These are phyloP conservation scores for Cercospora canescens DNA, from an alignment of 2,329 filamentous ascomycete species.

Conservation along the genomic window DNA sequence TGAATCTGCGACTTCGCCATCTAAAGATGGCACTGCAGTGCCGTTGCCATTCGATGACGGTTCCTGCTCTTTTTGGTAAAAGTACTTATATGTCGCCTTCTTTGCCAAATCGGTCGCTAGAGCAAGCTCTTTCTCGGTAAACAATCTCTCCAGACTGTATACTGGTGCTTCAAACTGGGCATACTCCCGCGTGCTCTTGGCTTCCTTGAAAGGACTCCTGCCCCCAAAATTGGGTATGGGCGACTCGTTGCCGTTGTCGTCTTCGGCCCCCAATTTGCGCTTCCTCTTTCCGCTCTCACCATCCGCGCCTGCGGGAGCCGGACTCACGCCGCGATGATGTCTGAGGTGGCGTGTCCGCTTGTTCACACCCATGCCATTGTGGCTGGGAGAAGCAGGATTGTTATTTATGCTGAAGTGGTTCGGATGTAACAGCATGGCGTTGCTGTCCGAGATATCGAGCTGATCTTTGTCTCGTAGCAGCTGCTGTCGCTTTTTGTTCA, in stretches of 20 bases:
- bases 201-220: conserved; percentile 53
- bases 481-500: conserved; percentile 58
- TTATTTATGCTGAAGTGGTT: conserved; percentile 65
- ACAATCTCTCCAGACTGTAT: conserved; percentile 64
- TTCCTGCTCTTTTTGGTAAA: conserved; percentile 48
- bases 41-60: conserved; percentile 28
- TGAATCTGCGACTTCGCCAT: conserved; percentile 32
- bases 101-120: conserved; percentile 63
- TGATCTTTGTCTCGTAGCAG: conserved; percentile 67
- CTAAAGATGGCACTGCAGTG: conserved; percentile 32
- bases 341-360: conserved; percentile 64
- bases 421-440: conserved; percentile 63
- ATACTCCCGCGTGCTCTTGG: conserved; percentile 52
- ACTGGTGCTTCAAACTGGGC: conserved; percentile 59
- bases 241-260: conserved; percentile 60
- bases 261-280: conserved; percentile 56
- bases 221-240: conserved; percentile 54
- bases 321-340: conserved; percentile 47
- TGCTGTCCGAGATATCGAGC: conserved; percentile 66
- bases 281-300: conserved; percentile 56
- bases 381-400: conserved; percentile 63
- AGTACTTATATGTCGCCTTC: conserved; percentile 58
- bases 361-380: conserved; percentile 50
- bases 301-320: conserved; percentile 27
- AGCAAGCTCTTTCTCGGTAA: conserved; percentile 66